Evolutionary conservation across 129 eudicot species (phyloP).

Genomic region (Logfia minima): DNA sequence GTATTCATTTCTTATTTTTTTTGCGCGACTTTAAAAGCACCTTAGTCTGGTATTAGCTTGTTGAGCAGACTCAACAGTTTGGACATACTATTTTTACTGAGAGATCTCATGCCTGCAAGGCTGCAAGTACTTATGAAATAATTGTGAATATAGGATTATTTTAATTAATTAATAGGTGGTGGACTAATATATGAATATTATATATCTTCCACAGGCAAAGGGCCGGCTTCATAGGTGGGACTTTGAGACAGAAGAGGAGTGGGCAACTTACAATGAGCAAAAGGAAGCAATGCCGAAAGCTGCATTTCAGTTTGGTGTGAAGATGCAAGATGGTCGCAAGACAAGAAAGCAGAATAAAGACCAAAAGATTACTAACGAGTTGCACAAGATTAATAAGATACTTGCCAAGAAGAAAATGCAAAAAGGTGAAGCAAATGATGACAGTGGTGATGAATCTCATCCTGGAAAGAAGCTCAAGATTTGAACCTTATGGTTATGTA

Average conservation of each 20-base stretch:
- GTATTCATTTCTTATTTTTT: no score
- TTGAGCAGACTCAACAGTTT: no score
- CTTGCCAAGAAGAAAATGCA: conserved; percentile 75
- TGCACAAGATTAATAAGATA: conserved; percentile 86
- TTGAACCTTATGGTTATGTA: not conserved
- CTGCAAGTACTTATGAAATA: not conserved
- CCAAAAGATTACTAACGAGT: conserved; percentile 84
- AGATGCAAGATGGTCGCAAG: conserved; percentile 99
- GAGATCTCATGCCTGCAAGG: not conserved
- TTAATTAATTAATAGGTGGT: not conserved
- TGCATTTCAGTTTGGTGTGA: conserved; percentile 98
- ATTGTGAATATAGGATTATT: not conserved
- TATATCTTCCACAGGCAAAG: conserved; percentile 62
- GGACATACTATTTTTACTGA: no score
- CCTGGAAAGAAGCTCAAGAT: conserved; percentile 80
- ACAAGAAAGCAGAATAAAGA: conserved; percentile 95
- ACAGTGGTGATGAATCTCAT: conserved; percentile 51
- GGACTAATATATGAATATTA: not conserved
- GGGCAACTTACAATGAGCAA: conserved; percentile 97
- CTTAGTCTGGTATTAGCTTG: not conserved
- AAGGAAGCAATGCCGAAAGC: conserved; percentile 99
- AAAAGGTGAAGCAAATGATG: conserved; percentile 56
- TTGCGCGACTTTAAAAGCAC: not conserved
- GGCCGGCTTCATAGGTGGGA: conserved; percentile 98
- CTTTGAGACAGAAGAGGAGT: conserved; percentile 94